A percentile compares a stretch with the other conserved stretches of the same genome.
These are phyloP conservation scores for Xylariales sp. DNA, from an alignment of 2,329 filamentous ascomycete species.

Conservation along the genomic window DNA sequence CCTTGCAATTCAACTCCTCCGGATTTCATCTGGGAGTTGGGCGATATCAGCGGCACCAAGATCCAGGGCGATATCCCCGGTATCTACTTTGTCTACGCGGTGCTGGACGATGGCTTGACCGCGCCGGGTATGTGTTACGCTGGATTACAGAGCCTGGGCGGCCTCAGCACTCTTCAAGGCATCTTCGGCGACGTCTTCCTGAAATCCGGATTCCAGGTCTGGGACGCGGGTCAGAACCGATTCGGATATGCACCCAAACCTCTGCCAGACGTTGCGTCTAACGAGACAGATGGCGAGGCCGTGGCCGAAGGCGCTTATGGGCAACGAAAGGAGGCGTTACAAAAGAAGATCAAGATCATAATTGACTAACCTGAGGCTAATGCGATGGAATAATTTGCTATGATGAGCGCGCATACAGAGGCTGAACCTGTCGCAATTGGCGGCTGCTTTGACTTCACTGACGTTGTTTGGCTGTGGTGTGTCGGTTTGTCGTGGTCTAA, in stretches of 20 bases:
- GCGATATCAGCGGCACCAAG: constrained; percentile 34
- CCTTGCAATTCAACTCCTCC: constrained; percentile 55
- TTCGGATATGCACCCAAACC: constrained; percentile 39
- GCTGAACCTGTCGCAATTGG: too few relatives aligned
- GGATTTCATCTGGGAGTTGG: constrained; percentile 50
- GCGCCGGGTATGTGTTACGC: constrained; percentile 56
- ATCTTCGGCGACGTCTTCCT: constrained; percentile 78
- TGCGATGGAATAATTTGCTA: too few relatives aligned
- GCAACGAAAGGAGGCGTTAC: too few relatives aligned
- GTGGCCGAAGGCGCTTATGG: not conserved
- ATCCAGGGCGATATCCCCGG: constrained; percentile 51
- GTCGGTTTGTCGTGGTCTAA: too few relatives aligned
- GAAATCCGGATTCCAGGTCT: constrained; percentile 72
- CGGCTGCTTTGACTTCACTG: too few relatives aligned
- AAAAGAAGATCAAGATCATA: too few relatives aligned
- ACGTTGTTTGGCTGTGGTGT: too few relatives aligned
- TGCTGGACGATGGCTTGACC: constrained; percentile 37
- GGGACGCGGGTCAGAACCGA: constrained; percentile 49
- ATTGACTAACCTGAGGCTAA: too few relatives aligned
- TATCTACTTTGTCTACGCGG: constrained; percentile 49
- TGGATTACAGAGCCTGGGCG: constrained; percentile 60
- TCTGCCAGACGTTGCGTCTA: constrained; percentile 16
- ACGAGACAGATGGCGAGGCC: not conserved
- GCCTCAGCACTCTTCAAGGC: constrained; percentile 45
- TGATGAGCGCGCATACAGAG: too few relatives aligned